These are phyloP conservation scores for Kuraishia piskuri DNA, from an alignment of 805 yeast species.

Conservation along the genomic window DNA sequence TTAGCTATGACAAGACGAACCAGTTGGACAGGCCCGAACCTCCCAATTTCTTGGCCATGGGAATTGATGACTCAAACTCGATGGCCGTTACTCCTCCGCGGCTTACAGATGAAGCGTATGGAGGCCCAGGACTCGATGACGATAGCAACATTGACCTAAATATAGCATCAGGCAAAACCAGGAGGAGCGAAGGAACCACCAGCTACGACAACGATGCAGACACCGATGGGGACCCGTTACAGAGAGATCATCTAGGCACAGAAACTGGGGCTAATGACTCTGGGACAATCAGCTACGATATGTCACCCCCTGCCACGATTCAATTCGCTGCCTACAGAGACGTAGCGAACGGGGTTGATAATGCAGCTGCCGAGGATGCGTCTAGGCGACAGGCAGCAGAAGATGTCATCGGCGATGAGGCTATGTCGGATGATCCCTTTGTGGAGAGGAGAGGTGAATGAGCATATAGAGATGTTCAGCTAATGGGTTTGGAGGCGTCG, in stretches of 20 bases:
- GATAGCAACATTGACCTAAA: background rate
- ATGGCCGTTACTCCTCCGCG: background rate
- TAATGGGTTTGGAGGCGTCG: no score
- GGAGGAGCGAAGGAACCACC: background rate
- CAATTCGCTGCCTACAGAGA: conserved; percentile 2
- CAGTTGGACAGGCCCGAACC: background rate
- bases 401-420: background rate
- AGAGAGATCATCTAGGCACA: background rate
- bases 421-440: background rate
- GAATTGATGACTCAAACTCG: background rate
- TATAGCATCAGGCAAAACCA: background rate
- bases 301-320: conserved; percentile 7
- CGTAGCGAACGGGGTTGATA: background rate
- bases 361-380: background rate
- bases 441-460: background rate
- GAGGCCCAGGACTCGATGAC: background rate
- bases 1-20: conserved; percentile 14
- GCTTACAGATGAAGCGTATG: background rate
- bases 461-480: background rate
- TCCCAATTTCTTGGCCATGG: background rate
- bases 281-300: background rate
- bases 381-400: background rate
- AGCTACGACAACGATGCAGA: background rate
- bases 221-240: background rate
- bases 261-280: background rate